Evolutionary conservation across 176 grass and related monocot genomes (phyloP), one percentile per base, ranked within the genome.

Genomic region (Carex parvula): DNA sequence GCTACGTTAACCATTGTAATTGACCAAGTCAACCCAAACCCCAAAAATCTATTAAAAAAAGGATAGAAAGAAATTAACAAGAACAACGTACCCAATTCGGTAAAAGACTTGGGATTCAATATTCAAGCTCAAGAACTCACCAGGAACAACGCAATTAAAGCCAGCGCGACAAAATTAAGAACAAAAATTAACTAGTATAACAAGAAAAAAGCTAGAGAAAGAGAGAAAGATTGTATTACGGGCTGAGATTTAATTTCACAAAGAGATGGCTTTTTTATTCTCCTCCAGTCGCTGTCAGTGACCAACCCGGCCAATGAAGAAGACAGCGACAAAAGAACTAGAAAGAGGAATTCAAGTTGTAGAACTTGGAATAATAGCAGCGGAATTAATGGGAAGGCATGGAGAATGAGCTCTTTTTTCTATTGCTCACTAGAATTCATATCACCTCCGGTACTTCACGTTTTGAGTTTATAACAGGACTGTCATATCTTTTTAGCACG

Each of bases 121-220:
- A 82, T 64, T 52, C 64, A 52, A 68, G 22, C 44, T 14, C 58
- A 83, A 83, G 22, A 83, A 83, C 80, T 83, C 62, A 83, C 80
- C 80, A 83, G 64, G 60, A 83, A 66, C 80, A 66, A 55, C 17
- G 64, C 37, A 81, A 62, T 44, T 5, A 81, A 41, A 83, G 80
- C 60, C 64, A 83, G 46, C 9, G 6, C 42, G 16, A 82, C 80
- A 12, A 26, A 83, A 81, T 56, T 78, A 54, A 24, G 29, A 62
- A 46, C 46, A 66, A 66, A 48, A 68, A 66, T 42, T 41, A 66
- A 83, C 46, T 21, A 66, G 80, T 48, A 65, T 18, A 68, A 18
- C 2, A 26, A 2, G 61, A 63, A 5, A 17, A 65, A 67, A 77
- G 80, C 21, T 16, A 46, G 8, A 60, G 24, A n/a, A 22, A 29